Base-by-base conservation (phyloP, 106 monocot genomes). In the Dactylorhiza incarnata region DNA sequence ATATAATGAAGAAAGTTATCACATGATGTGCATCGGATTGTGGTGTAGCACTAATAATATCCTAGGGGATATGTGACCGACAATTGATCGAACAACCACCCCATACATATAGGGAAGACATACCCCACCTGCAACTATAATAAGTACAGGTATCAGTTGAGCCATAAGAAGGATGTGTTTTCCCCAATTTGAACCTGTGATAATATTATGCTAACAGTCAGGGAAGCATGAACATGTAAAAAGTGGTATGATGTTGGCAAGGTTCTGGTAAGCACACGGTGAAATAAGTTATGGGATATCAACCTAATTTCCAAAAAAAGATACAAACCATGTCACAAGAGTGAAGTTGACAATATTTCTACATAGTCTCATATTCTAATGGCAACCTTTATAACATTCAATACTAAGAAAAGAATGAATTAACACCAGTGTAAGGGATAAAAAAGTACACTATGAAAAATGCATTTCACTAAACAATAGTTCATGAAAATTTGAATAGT, bases 141-240 rank as follows among this genome's bases (percentile, higher is more conserved):
- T 14, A 67, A 67, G 67, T 67, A 67, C 26, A 67, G 67, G 67
- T 67, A 67, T 67, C 67, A 67, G 43, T 29, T 67, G 67, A 43
- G 11, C 67, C 67, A 67, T 67, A 67, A 10, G 67, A 67, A 67
- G 67, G 43, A 67, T 67, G 67, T 67, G 67, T 67, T 67, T 67
- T 67, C 67, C 67, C 67, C 67, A 67, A 67, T 12, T 67, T 37
- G 67, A 67, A 67, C 67, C 67, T 67, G 67, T 43, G 37, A 67
- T 67, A 67, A 67, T 37, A 67, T 67, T 37, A 14, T 13, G 24
- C 19, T 29, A 67, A 67, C 12, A 13, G 43, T 67, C 67, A 67
- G 67, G 37, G 23, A 22, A 62, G 62, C 62, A 10, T 62, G 62
- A 67, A 37, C 43, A 67, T 67, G 43, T 67, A 67, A 67, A 67